These are phyloP conservation scores for Fusarium floridanum DNA, from an alignment of 2,329 filamentous ascomycete genomes.

Conservation along the genomic window DNA sequence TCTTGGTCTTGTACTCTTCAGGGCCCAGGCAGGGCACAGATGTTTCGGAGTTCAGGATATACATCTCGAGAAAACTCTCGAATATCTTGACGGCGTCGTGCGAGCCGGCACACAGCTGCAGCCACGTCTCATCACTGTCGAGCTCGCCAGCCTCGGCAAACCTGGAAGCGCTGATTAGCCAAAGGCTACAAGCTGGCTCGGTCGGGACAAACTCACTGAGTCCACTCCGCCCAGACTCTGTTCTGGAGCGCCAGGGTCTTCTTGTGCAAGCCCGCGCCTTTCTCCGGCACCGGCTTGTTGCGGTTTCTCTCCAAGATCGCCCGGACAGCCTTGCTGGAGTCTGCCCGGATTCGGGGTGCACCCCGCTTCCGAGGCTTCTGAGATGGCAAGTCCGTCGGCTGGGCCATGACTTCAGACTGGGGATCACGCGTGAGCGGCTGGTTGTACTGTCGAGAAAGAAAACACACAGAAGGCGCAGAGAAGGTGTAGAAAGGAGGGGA, in stretches of 20 bases:
- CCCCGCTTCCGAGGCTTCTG: background rate
- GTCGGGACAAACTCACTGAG: background rate
- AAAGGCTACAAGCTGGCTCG: background rate
- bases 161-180: background rate
- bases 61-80: background rate
- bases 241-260: background rate
- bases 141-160: background rate
- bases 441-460: background rate
- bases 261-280: background rate
- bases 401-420: background rate
- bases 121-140: background rate
- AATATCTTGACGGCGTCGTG: constrained; percentile 1
- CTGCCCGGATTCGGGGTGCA: background rate
- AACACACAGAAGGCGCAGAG: background rate
- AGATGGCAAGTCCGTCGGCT: background rate
- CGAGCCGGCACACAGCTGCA: constrained; percentile 1
- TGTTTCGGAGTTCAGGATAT: background rate
- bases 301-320: background rate
- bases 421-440: background rate
- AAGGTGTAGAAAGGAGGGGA: background rate
- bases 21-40: background rate
- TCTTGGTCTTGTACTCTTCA: background rate
- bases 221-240: background rate
- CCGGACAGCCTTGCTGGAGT: background rate
- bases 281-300: background rate